Evolutionary conservation across 352 stramenopile genomes (phyloP).

Genomic region (Elongisporangium senticosum): DNA sequence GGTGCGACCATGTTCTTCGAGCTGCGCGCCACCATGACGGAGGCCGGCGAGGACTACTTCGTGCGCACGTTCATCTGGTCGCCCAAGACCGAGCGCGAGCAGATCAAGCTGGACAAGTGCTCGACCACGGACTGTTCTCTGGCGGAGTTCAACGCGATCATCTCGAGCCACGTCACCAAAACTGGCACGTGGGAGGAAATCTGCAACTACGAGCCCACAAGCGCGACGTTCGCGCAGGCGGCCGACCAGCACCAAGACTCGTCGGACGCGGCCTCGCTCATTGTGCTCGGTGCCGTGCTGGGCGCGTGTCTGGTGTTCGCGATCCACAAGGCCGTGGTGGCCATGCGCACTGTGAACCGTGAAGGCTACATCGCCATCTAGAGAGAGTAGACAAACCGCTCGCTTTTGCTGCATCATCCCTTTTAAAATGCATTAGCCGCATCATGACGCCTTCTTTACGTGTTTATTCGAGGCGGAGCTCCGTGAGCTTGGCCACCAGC

Average conservation of each 20-base stretch:
- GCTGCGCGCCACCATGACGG: slow-evolving; percentile 33
- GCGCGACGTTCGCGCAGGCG: slow-evolving; percentile 10
- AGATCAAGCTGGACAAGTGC: slow-evolving; percentile 75
- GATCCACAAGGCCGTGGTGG: slow-evolving; percentile 46
- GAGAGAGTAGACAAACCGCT: neutral
- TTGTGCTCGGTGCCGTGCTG: slow-evolving; percentile 41
- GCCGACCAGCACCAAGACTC: slow-evolving; percentile 1
- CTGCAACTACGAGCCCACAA: slow-evolving; percentile 51
- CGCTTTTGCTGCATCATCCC: neutral
- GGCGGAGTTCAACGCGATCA: slow-evolving; percentile 71
- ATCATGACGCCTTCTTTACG: slow-evolving; percentile 3
- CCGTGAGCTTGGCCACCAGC: slow-evolving; percentile 38
- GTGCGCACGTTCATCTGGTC: slow-evolving; percentile 78
- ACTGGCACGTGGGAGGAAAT: slow-evolving; percentile 82
- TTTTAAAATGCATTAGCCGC: neutral
- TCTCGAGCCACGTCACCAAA: slow-evolving; percentile 48
- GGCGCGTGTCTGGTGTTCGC: slow-evolving; percentile 38
- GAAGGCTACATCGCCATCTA: slow-evolving; percentile 44
- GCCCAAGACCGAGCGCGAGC: slow-evolving; percentile 52
- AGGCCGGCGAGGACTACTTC: slow-evolving; percentile 41
- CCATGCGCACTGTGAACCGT: slow-evolving; percentile 32
- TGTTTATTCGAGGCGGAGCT: slow-evolving; percentile 25
- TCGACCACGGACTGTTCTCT: slow-evolving; percentile 64
- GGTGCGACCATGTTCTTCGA: slow-evolving; percentile 84
- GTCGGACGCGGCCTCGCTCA: slow-evolving; percentile 31